These are phyloP conservation scores for Jackrogersella multiformis DNA, from an alignment of 495 filamentous ascomycete genomes.

Conservation along the genomic window DNA sequence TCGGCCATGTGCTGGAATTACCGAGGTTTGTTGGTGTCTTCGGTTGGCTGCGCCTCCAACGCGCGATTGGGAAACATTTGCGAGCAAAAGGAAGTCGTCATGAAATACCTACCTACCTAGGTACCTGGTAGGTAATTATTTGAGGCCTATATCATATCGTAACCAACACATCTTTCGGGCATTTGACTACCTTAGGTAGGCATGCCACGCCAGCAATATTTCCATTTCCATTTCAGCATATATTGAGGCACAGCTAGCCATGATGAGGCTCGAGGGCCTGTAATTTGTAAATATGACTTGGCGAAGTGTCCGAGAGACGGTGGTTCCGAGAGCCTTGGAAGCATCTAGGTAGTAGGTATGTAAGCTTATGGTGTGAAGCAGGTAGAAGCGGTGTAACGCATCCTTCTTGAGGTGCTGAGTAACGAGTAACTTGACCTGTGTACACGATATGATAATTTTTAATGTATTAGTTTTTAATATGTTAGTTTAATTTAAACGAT, in stretches of 20 bases:
- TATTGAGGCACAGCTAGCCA: not conserved
- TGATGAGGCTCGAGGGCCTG: not conserved
- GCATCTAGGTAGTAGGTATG: not conserved
- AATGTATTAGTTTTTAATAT: not conserved
- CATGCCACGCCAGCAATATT: too few species aligned
- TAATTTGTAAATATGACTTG: not conserved
- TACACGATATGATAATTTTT: not conserved
- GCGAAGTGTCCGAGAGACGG: slow-evolving; percentile 6
- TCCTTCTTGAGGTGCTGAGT: not conserved
- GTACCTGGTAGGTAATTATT: too few species aligned
- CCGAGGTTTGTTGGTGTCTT: not conserved
- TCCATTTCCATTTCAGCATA: not conserved
- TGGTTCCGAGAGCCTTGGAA: not conserved
- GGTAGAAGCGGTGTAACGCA: slow-evolving; percentile 1
- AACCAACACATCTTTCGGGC: not conserved
- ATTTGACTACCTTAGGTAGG: not conserved
- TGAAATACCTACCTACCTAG: not conserved
- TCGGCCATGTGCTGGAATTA: not conserved
- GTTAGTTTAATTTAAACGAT: slow-evolving; percentile 2
- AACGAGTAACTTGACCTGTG: not conserved
- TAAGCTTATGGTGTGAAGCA: slow-evolving; percentile 7
- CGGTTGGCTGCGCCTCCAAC: not conserved
- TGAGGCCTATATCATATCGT: too few species aligned
- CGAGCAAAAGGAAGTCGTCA: not conserved
- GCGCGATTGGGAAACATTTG: not conserved